A percentile compares a stretch with the other conserved stretches of the same genome.
These are phyloP conservation scores for Narthecium ossifragum DNA, from an alignment of 106 monocot genomes.

Conservation along the genomic window DNA sequence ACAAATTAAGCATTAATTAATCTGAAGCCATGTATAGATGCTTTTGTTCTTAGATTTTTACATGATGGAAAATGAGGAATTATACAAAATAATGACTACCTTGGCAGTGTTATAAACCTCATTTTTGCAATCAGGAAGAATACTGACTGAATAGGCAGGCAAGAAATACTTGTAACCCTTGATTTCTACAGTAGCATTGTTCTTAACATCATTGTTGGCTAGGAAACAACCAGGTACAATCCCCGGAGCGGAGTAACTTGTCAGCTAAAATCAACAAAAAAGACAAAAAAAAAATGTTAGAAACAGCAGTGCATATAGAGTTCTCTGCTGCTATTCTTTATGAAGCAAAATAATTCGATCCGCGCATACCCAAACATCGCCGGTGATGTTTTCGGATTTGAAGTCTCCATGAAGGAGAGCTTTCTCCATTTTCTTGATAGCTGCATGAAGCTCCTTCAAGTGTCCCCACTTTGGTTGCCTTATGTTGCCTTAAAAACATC, in stretches of 20 bases:
- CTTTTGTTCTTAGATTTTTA: too few relatives aligned
- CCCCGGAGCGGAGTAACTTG: constrained; percentile 33
- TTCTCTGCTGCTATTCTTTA: too few relatives aligned
- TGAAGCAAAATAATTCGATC: background rate
- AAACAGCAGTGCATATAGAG: too few relatives aligned
- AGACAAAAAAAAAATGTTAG: background rate
- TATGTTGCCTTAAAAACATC: constrained; percentile 29
- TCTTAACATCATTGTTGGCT: constrained; percentile 25
- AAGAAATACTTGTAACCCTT: constrained; percentile 33
- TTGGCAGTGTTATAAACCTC: constrained; percentile 77
- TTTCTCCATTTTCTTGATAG: constrained; percentile 37
- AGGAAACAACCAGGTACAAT: constrained; percentile 49
- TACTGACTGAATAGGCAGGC: constrained; percentile 69
- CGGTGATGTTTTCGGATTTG: constrained; percentile 10
- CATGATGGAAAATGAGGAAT: too few relatives aligned
- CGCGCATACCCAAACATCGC: constrained; percentile 24
- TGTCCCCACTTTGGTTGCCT: constrained; percentile 72
- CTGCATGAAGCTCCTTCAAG: constrained; percentile 48
- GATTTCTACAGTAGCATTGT: constrained; percentile 26
- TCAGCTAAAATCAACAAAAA: constrained; percentile 25
- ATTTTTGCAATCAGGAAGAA: constrained; percentile 61
- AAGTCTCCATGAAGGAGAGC: constrained; percentile 33
- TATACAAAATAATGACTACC: constrained; percentile 13
- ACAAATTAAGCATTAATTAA: too few relatives aligned
- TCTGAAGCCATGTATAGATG: background rate